phyloP scores from a whole-genome alignment of 441 rosid genomes.

The Arabidopsis hybrid region DNA sequence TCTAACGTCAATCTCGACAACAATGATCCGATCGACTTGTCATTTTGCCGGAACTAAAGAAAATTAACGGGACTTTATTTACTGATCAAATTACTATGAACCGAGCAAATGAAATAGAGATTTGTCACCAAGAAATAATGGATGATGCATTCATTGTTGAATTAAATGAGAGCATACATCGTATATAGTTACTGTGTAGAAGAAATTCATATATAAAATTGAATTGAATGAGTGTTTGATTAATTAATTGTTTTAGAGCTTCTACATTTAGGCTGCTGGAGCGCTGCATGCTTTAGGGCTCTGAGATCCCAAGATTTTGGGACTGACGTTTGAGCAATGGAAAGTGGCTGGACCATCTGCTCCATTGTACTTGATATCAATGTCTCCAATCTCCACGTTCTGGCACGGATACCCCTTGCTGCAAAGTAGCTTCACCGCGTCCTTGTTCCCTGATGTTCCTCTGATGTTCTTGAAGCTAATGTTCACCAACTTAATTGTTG shows the following conservation, averaged over 20 bases:
- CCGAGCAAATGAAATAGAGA: not conserved
- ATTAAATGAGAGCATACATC: conserved; percentile 34
- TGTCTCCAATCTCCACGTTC: conserved; percentile 37
- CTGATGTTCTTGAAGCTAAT: conserved; percentile 34
- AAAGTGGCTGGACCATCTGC: conserved; percentile 39
- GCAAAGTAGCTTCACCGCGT: conserved; percentile 36
- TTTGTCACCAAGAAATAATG: not conserved
- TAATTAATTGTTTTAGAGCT: not conserved
- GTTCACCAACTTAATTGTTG: conserved; percentile 26
- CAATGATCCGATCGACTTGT: no score
- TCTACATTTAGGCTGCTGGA: conserved; percentile 26
- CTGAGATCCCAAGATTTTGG: conserved; percentile 38
- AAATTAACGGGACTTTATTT: not conserved
- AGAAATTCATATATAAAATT: not conserved
- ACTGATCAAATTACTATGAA: not conserved
- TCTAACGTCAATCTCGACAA: not conserved
- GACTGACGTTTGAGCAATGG: conserved; percentile 43
- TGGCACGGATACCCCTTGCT: conserved; percentile 23
- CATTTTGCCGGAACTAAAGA: no score
- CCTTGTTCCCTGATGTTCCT: conserved; percentile 40
- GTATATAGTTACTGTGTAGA: not conserved
- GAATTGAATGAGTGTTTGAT: conserved; percentile 23
- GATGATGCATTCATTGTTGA: conserved; percentile 2
- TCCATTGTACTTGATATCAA: conserved; percentile 30
- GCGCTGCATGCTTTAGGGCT: conserved; percentile 43